A percentile compares a stretch with the other conserved stretches of the same genome.
Evolutionary conservation across 306 rosid species (phyloP).

Genomic region (Oemleria cerasiformis): DNA sequence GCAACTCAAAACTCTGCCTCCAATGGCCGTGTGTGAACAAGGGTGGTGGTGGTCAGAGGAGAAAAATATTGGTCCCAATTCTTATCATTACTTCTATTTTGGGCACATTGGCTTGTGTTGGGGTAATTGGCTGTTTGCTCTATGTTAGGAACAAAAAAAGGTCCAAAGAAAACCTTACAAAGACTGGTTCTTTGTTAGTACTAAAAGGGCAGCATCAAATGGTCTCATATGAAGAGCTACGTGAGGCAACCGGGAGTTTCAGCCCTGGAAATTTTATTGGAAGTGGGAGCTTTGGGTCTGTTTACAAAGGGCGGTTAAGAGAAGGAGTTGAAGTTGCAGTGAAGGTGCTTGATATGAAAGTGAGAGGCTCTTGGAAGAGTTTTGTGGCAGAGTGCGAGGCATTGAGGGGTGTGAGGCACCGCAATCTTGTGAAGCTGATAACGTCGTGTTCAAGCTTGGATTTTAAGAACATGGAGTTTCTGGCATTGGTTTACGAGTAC

Average conservation of each 20-base stretch:
- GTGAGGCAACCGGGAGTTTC: conserved; percentile 56
- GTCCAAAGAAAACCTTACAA: conserved; percentile 19
- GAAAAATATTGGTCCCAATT: conserved; percentile 19
- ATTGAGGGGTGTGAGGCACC: conserved; percentile 54
- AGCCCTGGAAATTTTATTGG: conserved; percentile 46
- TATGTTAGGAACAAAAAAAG: conserved; percentile 23
- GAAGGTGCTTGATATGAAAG: conserved; percentile 54
- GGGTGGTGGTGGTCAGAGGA: conserved; percentile 5
- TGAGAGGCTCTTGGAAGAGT: conserved; percentile 52
- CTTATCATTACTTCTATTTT: conserved; percentile 21
- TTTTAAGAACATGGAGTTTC: conserved; percentile 53
- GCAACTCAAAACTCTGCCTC: conserved; percentile 56
- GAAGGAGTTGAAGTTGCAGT: conserved; percentile 52
- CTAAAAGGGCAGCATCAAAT: conserved; percentile 35
- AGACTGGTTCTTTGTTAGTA: background rate
- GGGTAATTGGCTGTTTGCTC: conserved; percentile 29
- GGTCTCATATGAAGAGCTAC: conserved; percentile 58
- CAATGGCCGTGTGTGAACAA: conserved; percentile 25
- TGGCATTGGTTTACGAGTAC: conserved; percentile 66
- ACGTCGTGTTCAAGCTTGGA: conserved; percentile 76
- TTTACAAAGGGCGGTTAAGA: conserved; percentile 51
- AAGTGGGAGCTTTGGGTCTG: conserved; percentile 62
- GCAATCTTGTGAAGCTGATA: conserved; percentile 65
- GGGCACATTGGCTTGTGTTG: conserved; percentile 28
- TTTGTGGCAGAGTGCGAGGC: conserved; percentile 75